phyloP scores from a whole-genome alignment of 495 filamentous ascomycete genomes.

The Gamarada debralockiae region DNA sequence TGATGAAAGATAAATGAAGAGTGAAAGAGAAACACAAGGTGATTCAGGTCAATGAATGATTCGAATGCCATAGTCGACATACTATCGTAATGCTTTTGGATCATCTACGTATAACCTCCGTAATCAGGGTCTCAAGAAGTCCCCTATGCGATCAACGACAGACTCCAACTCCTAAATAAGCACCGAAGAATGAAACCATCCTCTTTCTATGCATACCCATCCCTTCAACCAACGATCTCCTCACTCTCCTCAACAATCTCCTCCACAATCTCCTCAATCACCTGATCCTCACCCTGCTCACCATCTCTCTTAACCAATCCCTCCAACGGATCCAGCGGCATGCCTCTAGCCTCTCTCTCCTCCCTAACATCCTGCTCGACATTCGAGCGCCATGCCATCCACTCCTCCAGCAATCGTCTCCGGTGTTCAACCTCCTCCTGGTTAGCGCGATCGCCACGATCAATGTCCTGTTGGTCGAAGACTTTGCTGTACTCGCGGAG shows the following conservation, averaged over 20 bases:
- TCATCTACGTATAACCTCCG: neutral
- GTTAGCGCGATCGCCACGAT: slow-evolving; percentile 87
- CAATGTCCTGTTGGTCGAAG: slow-evolving; percentile 93
- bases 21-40: too few relatives aligned
- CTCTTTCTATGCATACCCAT: neutral
- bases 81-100: slow-evolving; percentile 3
- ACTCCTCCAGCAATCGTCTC: slow-evolving; percentile 80
- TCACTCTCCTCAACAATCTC: slow-evolving; percentile 94
- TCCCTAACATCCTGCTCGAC: slow-evolving; percentile 69
- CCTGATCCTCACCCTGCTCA: slow-evolving; percentile 64
- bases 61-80: neutral
- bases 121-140: neutral
- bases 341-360: slow-evolving; percentile 63
- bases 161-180: neutral
- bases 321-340: slow-evolving; percentile 60
- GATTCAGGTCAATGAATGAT: neutral
- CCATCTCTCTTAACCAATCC: slow-evolving; percentile 48
- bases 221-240: slow-evolving; percentile 42
- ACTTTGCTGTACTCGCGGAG: slow-evolving; percentile 90
- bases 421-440: slow-evolving; percentile 87
- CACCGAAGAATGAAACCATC: neutral
- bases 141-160: neutral
- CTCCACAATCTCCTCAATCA: slow-evolving; percentile 90
- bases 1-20: neutral
- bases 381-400: slow-evolving; percentile 76